Evolutionary conservation across 192 early-diverging fungal species (phyloP).

Genomic region (Spizellomyces sp.): DNA sequence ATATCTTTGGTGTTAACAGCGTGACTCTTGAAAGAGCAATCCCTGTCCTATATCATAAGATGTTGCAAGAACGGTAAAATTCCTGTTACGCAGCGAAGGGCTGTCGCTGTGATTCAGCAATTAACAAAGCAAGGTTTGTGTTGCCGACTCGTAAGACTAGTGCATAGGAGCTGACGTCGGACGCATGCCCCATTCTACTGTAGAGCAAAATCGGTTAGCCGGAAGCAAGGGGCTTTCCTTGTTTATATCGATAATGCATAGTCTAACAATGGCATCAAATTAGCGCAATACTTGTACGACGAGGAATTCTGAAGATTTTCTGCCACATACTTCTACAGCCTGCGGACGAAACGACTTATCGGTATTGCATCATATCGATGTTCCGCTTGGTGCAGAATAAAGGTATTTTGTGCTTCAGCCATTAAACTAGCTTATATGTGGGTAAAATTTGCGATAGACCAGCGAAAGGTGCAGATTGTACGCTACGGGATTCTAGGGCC

Average conservation of each 20-base stretch:
- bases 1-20: background rate
- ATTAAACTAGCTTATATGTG: too few relatives aligned
- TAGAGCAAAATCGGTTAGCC: too few relatives aligned
- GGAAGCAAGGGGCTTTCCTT: too few relatives aligned
- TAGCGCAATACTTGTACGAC: constrained; percentile 45
- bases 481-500: constrained; percentile 63
- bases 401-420: constrained; percentile 36
- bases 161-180: too few relatives aligned
- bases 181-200: too few relatives aligned
- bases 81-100: constrained; percentile 54
- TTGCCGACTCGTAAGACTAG: background rate
- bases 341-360: constrained; percentile 58
- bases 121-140: constrained; percentile 65
- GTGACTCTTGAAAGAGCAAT: constrained; percentile 42
- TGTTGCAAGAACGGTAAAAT: constrained; percentile 46
- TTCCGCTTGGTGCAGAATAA: constrained; percentile 66
- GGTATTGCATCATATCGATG: constrained; percentile 69
- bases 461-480: constrained; percentile 59
- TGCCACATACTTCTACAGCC: constrained; percentile 52
- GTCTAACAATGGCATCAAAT: too few relatives aligned
- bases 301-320: constrained; percentile 64
- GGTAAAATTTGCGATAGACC: constrained; percentile 40
- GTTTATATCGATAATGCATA: too few relatives aligned
- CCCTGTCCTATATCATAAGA: constrained; percentile 59
- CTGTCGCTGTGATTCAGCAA: constrained; percentile 67